These are phyloP conservation scores for Talaromyces islandicus DNA, from an alignment of 2,329 filamentous ascomycete genomes.

Conservation along the genomic window DNA sequence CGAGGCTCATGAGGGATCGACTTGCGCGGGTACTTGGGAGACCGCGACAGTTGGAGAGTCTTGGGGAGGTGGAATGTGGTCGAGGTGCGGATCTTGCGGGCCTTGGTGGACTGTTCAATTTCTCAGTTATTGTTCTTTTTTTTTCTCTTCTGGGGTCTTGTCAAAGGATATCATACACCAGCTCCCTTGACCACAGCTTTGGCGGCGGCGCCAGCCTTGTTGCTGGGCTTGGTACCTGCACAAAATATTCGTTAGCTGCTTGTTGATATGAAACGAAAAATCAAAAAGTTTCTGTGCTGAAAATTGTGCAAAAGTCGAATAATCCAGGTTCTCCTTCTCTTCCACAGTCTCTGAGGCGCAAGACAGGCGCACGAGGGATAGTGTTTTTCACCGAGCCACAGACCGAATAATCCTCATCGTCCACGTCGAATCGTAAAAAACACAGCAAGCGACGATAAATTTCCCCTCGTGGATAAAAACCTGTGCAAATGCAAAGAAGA, in stretches of 20 bases:
- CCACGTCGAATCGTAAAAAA: neutral
- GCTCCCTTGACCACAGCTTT: slow-evolving; percentile 95
- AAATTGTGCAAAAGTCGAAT: neutral
- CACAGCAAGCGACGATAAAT: neutral
- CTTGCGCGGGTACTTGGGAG: slow-evolving; percentile 95
- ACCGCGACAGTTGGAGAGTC: slow-evolving; percentile 84
- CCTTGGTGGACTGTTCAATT: slow-evolving; percentile 70
- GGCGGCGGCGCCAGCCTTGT: slow-evolving; percentile 83
- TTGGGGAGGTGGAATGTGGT: slow-evolving; percentile 98
- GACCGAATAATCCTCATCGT: neutral
- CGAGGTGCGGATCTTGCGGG: slow-evolving; percentile 83
- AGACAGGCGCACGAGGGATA: neutral
- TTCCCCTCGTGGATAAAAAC: neutral
- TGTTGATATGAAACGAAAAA: neutral
- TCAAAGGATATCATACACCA: slow-evolving; percentile 74
- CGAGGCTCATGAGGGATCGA: slow-evolving; percentile 82
- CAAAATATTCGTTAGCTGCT: slow-evolving; percentile 5
- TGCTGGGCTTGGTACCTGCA: slow-evolving; percentile 36
- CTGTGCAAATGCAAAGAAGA: slow-evolving; percentile 11
- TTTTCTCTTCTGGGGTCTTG: neutral
- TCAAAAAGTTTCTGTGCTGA: slow-evolving; percentile 38
- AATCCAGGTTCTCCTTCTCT: neutral
- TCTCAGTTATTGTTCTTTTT: slow-evolving; percentile 13
- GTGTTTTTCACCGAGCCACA: neutral
- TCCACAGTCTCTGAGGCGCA: neutral